Percentiles rank a stretch among this genome's conserved stretches.
These are phyloP conservation scores for Musa balbisiana DNA, from an alignment of 202 grass and related monocot genomes.

Conservation along the genomic window DNA sequence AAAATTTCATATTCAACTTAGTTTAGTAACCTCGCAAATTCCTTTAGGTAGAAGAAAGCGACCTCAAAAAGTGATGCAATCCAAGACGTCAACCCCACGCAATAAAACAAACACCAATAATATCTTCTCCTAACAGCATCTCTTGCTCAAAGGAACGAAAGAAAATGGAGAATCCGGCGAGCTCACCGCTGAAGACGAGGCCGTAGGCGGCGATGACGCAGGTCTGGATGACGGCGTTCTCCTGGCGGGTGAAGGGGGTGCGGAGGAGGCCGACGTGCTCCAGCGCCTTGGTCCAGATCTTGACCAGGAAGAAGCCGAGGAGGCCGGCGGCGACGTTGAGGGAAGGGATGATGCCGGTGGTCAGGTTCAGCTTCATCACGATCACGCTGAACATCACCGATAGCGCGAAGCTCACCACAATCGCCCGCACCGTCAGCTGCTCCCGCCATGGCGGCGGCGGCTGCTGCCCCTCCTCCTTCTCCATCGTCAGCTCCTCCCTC, in stretches of 20 bases:
- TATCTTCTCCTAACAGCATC: no score
- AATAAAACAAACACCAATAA: no score
- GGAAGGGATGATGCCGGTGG: conserved; percentile 65
- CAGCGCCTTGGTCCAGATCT: conserved; percentile 50
- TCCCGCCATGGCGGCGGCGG: conserved; percentile 45
- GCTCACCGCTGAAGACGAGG: conserved; percentile 56
- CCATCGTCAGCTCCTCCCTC: no score
- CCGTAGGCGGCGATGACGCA: conserved; percentile 65
- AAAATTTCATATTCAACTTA: no score
- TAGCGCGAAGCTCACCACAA: conserved; percentile 68
- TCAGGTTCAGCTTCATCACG: conserved; percentile 68
- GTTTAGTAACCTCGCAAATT: no score
- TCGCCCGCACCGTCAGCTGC: conserved; percentile 59
- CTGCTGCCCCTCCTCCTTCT: no score
- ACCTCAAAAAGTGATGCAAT: no score
- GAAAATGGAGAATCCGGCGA: neutral
- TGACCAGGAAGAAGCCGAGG: conserved; percentile 71
- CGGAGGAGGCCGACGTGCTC: conserved; percentile 42
- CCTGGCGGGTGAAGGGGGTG: conserved; percentile 65
- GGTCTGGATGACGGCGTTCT: conserved; percentile 94
- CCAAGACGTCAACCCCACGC: no score
- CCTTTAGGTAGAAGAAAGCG: no score
- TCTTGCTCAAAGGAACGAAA: no score
- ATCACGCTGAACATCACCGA: conserved; percentile 57
- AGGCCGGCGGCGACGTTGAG: conserved; percentile 61